phyloP scores from a whole-genome alignment of 225 moss, liverwort and hornwort genomes.

The Marchantia polymorpha region DNA sequence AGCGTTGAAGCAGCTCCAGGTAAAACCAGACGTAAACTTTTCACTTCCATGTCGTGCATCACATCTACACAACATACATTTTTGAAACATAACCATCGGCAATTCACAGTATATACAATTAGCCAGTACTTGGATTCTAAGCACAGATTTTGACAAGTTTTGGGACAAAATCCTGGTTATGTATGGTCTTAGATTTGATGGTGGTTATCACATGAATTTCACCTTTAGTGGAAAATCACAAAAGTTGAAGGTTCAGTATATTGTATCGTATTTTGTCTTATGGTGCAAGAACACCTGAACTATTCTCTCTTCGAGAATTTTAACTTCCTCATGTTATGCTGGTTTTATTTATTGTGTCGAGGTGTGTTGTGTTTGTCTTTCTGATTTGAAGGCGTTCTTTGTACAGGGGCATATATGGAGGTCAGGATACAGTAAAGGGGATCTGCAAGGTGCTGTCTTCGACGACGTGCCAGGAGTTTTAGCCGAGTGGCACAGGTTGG shows the following conservation, averaged over 20 bases:
- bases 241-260: no score
- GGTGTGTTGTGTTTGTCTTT: not conserved
- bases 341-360: not conserved
- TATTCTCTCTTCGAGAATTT: no score
- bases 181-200: no score
- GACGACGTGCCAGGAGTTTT: conserved; percentile 87
- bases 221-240: no score
- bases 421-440: conserved; percentile 74
- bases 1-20: conserved; percentile 89
- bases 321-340: no score
- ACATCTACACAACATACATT: not conserved
- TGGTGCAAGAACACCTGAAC: no score
- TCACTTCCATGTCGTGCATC: not conserved
- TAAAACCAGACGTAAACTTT: conserved; percentile 10
- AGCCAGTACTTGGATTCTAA: no score
- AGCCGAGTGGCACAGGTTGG: conserved; percentile 65
- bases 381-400: not conserved
- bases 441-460: conserved; percentile 79
- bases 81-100: not conserved
- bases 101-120: not conserved
- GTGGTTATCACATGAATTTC: no score
- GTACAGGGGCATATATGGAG: conserved; percentile 95
- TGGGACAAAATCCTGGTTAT: no score
- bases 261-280: no score
- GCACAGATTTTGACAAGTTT: no score